Percentiles rank a stretch among this genome's conserved stretches.
These are phyloP conservation scores for Durotheca rogersii DNA, from an alignment of 495 filamentous ascomycete genomes.

Conservation along the genomic window DNA sequence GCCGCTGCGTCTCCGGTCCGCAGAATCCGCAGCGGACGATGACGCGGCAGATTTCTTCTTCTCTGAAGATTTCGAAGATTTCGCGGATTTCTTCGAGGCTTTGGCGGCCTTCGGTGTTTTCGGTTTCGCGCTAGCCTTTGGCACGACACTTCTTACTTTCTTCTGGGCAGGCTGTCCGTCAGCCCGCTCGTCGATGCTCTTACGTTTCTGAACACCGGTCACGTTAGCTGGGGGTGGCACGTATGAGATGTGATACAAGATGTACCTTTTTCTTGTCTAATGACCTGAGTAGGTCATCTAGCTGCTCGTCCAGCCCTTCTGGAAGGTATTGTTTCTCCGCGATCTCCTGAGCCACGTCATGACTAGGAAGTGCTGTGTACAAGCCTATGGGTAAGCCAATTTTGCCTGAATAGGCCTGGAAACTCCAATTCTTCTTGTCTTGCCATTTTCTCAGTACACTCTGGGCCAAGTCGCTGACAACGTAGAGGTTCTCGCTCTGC, in stretches of 20 bases:
- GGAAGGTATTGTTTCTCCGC: constrained; percentile 81
- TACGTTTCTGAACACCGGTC: constrained; percentile 47
- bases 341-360: constrained; percentile 77
- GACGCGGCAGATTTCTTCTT: constrained; percentile 35
- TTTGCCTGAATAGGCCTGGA: constrained; percentile 81
- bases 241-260: constrained; percentile 6
- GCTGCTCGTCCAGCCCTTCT: constrained; percentile 73
- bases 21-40: constrained; percentile 32
- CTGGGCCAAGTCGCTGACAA: constrained; percentile 86
- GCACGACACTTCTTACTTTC: constrained; percentile 34
- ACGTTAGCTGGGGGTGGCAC: constrained; percentile 13
- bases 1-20: constrained; percentile 54
- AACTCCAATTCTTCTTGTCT: constrained; percentile 70
- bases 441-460: constrained; percentile 80
- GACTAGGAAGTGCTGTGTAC: constrained; percentile 71
- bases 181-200: constrained; percentile 44
- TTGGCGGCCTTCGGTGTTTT: constrained; percentile 34
- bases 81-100: constrained; percentile 36
- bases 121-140: constrained; percentile 29
- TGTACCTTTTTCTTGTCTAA: constrained; percentile 57
- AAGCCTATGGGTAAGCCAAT: constrained; percentile 75
- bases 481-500: constrained; percentile 70
- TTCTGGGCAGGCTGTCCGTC: constrained; percentile 43
- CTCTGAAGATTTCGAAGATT: constrained; percentile 39
- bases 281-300: constrained; percentile 63